A percentile compares a stretch with the other conserved stretches of the same genome.
phyloP scores from a whole-genome alignment of 2,329 filamentous ascomycete genomes.

The Exophiala sp. region DNA sequence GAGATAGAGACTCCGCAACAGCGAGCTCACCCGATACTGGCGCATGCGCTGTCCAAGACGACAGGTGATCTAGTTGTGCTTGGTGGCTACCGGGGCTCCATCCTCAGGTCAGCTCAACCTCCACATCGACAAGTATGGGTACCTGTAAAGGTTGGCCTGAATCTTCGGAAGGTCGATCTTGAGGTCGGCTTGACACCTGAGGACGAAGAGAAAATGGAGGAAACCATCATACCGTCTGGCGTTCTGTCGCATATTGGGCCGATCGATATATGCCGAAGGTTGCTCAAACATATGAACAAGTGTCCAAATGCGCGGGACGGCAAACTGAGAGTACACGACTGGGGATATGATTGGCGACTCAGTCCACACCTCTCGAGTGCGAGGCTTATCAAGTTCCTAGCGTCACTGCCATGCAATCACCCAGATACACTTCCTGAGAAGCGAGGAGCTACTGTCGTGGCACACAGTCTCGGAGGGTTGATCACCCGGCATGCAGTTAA shows the following conservation, averaged over 20 bases:
- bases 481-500: slow-evolving; percentile 89
- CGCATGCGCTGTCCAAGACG: slow-evolving; percentile 62
- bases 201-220: slow-evolving; percentile 78
- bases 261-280: slow-evolving; percentile 78
- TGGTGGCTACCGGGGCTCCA: slow-evolving; percentile 84
- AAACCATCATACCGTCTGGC: slow-evolving; percentile 78
- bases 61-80: slow-evolving; percentile 84
- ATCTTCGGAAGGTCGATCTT: slow-evolving; percentile 85
- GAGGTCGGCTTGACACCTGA: slow-evolving; percentile 78
- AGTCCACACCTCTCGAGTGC: slow-evolving; percentile 73
- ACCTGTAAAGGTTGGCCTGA: slow-evolving; percentile 86
- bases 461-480: slow-evolving; percentile 80
- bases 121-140: slow-evolving; percentile 90
- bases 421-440: slow-evolving; percentile 50
- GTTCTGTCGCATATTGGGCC: slow-evolving; percentile 91
- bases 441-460: slow-evolving; percentile 73
- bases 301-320: slow-evolving; percentile 70
- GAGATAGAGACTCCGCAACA: slow-evolving; percentile 28
- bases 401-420: slow-evolving; percentile 70
- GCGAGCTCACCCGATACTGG: slow-evolving; percentile 48
- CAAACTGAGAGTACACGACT: slow-evolving; percentile 77
- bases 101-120: slow-evolving; percentile 78
- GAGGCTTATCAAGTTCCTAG: slow-evolving; percentile 69
- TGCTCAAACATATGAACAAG: slow-evolving; percentile 73
- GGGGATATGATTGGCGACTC: slow-evolving; percentile 91